Evolutionary conservation across 2,329 filamentous ascomycete species (phyloP), one percentile per base, ranked within the genome.

Genomic region (Colletotrichum liriopes): DNA sequence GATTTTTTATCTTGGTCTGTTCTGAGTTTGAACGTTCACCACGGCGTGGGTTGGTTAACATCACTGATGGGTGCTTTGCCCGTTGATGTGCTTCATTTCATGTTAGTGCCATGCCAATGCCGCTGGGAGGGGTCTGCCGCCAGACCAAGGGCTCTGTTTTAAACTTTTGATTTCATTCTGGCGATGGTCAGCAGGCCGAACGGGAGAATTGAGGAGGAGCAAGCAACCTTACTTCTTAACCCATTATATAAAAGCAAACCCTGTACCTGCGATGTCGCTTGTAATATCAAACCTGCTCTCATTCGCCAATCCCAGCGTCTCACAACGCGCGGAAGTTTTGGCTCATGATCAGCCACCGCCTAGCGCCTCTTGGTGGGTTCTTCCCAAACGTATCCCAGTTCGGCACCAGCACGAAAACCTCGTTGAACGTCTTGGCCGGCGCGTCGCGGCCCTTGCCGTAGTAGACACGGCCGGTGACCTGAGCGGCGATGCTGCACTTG

Each of bases 331-430:
- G 87, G 77, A 93, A 94, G 78, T 92, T 94, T 82, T 95, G 93
- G 73, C 90, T 93, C 78, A 91, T 87, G 76, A 94, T 89, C 68
- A 94, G 82, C 87, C 91, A 93, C 75, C 86, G 85, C 78, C 87
- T 88, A 65, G 86, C 77, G 1, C 86, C 86, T 71, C 87, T 86
- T 2, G 86, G 81, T 45, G 88, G 86, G 74, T 89, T 90, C 67
- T 83, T 83, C 5, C 83, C 84, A 75, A 87, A 84, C 0, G 86
- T 82, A 74, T 91, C 89, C 89, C 90, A 88, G 82, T 94, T 94
- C 9, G 95, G 94, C 47, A 96, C 93, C 66, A 98, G 85, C 32
- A 97, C 89, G 79, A 97, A 92, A 0, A 89, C 92, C 81, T 98
- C 95, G 77, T 91, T 93, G 80, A 97, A 97, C 45, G 90, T 90